Conservation (phyloP, 2,329 filamentous ascomycete species). For the Truncatella angustata region DNA sequence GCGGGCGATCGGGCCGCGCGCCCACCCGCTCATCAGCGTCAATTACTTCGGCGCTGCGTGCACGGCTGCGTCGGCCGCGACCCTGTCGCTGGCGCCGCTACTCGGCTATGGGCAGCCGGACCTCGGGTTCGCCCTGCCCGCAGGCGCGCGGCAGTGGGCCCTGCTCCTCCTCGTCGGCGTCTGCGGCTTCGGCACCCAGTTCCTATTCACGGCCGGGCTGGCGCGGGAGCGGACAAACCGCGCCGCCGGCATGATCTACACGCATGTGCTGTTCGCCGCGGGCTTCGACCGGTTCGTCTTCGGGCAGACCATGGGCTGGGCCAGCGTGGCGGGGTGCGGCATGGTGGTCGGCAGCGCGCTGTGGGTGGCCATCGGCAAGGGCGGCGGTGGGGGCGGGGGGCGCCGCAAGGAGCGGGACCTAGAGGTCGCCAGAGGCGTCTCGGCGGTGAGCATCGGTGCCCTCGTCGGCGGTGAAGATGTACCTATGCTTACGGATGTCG, state of each 20-base stretch:
- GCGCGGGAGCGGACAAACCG: conserved; percentile 65
- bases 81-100: conserved; percentile 52
- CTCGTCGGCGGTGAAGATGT: conserved; percentile 12
- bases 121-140: conserved; percentile 41
- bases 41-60: conserved; percentile 79
- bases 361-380: conserved; percentile 46
- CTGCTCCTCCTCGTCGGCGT: conserved; percentile 67
- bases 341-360: conserved; percentile 54
- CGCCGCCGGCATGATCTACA: conserved; percentile 58
- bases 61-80: conserved; percentile 62
- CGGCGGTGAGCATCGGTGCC: conserved; percentile 3
- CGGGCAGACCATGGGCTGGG: conserved; percentile 46
- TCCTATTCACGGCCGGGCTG: conserved; percentile 76
- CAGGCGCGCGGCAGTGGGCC: conserved; percentile 55
- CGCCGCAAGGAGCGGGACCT: conserved; percentile 26
- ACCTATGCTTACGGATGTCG: conserved; percentile 36
- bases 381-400: conserved; percentile 22
- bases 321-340: conserved; percentile 49
- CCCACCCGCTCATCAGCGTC: conserved; percentile 79
- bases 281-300: conserved; percentile 53
- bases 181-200: conserved; percentile 82
- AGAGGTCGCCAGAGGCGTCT: conserved; percentile 26
- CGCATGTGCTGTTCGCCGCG: conserved; percentile 55
- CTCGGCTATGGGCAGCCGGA: conserved; percentile 44
- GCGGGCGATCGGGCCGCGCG: conserved; percentile 74